Evolutionary conservation across 2,329 filamentous ascomycete genomes (phyloP).

Genomic region (Periconia sp.): DNA sequence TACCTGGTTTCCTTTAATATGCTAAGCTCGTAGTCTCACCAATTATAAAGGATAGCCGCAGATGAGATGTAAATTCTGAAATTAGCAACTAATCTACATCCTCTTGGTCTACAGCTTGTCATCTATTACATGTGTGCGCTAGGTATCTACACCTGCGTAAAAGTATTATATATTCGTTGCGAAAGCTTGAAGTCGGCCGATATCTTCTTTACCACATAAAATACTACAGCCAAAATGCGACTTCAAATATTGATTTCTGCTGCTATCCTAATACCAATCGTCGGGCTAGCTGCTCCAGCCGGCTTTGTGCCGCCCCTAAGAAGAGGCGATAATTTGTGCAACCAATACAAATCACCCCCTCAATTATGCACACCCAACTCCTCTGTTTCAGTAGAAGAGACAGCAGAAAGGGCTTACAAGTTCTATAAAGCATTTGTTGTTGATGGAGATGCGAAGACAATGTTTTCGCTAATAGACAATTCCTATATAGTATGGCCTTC

Average conservation of each 20-base stretch:
- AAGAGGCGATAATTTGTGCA: constrained; percentile 24
- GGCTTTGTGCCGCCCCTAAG: not conserved
- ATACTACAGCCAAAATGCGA: constrained; percentile 9
- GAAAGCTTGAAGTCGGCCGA: not conserved
- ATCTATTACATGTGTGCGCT: not conserved
- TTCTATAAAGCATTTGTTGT: constrained; percentile 25
- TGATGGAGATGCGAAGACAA: constrained; percentile 23
- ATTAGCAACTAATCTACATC: constrained; percentile 13
- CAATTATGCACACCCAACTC: constrained; percentile 18
- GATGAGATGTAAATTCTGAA: constrained; percentile 3
- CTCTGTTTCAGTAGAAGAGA: constrained; percentile 20
- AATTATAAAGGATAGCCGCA: not conserved
- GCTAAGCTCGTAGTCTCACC: not conserved
- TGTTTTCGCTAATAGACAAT: constrained; percentile 26
- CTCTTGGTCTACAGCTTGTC: constrained; percentile 6
- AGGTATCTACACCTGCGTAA: not conserved
- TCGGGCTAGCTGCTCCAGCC: constrained; percentile 18
- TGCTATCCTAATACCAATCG: constrained; percentile 16
- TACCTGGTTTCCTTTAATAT: not conserved
- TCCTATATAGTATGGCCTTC: constrained; percentile 16
- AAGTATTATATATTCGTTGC: constrained; percentile 1
- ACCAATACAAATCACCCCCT: constrained; percentile 20
- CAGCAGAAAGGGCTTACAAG: constrained; percentile 20
- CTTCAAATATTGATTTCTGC: constrained; percentile 8
- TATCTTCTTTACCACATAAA: not conserved